These are phyloP conservation scores for Metarhizium rileyi DNA, from an alignment of 2,329 filamentous ascomycete genomes.

Conservation along the genomic window DNA sequence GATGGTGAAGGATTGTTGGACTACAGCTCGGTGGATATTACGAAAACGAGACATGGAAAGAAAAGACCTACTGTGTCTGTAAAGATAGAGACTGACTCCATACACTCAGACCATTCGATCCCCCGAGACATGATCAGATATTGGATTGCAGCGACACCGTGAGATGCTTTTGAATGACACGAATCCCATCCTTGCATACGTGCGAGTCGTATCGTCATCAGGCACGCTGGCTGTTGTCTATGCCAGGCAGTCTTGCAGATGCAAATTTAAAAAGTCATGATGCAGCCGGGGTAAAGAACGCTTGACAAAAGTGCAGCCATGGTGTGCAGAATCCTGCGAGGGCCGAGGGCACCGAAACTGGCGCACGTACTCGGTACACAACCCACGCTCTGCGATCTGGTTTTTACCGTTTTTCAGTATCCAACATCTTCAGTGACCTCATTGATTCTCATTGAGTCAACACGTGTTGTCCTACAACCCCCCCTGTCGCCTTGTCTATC, in stretches of 20 bases:
- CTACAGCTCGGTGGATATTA: not conserved
- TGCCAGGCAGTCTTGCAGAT: not conserved
- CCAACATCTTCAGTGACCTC: not conserved
- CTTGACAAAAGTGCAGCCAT: constrained; percentile 3
- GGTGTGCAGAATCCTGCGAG: not conserved
- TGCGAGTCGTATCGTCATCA: not conserved
- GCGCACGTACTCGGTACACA: not conserved
- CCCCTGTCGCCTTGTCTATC: no score
- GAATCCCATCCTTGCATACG: not conserved
- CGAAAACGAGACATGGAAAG: not conserved
- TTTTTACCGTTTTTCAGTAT: not conserved
- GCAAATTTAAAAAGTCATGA: not conserved
- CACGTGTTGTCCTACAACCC: not conserved
- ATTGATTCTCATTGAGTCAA: not conserved
- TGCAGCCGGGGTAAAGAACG: not conserved
- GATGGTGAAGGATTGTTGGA: not conserved
- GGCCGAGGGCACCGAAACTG: not conserved
- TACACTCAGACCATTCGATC: not conserved
- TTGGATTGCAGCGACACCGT: not conserved
- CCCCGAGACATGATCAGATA: not conserved
- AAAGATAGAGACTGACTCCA: not conserved
- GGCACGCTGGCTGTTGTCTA: not conserved
- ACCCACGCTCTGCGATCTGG: not conserved
- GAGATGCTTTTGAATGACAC: not conserved
- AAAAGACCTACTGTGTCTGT: not conserved